Base-by-base conservation (phyloP, 2,329 filamentous ascomycete genomes). In the Aspergillus fructus region DNA sequence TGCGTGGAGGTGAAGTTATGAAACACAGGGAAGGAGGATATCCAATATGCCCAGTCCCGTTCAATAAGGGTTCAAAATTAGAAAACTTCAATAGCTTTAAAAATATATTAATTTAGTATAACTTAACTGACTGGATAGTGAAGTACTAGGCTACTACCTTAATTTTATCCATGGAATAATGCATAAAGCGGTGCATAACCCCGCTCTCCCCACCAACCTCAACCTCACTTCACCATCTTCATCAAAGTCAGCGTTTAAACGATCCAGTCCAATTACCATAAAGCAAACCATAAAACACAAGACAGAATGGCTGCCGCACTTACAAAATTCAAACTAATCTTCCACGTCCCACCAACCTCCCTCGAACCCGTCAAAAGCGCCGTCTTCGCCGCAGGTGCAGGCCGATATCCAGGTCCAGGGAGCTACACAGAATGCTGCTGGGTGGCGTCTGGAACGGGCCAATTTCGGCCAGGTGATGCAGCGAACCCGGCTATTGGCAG, bases 401-500 rank as follows among this genome's bases (percentile, higher is more conserved):
- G 61, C 30, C 54, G 55, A n/a, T 63, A 63, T 40, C 56, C 61
- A 1, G 59, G 59, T 1, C 59, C 58, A 2, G 61, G 61, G 1
- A 56, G 59, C 34, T 63, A 63, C 41, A 63, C 61, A 8, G 61
- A 63, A 17, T 61, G 59, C 50, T 62, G 60, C 53, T 62, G 52
- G 43, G 55, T 55, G n/a, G 58, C 58, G 0, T 27, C 60, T 1
- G 60, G 60, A 4, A 60, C 40, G 0, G 58, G 58, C 1, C 60
- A 62, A 12, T 62, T 62, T 13, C 53, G 58, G 0, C 60, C 60
- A 0, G 55, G 60, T 1, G 58, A 60, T 13, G 53, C 58, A 4
- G 58, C 60, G 2, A 61, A 61, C 15, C 59, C 59, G 4, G 42
- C 54, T 15, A 61, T 58, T 15, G 61, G 61, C 8, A 51, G n/a